phyloP scores from a whole-genome alignment of 441 rosid species.

The Syzygium syzygioides region DNA sequence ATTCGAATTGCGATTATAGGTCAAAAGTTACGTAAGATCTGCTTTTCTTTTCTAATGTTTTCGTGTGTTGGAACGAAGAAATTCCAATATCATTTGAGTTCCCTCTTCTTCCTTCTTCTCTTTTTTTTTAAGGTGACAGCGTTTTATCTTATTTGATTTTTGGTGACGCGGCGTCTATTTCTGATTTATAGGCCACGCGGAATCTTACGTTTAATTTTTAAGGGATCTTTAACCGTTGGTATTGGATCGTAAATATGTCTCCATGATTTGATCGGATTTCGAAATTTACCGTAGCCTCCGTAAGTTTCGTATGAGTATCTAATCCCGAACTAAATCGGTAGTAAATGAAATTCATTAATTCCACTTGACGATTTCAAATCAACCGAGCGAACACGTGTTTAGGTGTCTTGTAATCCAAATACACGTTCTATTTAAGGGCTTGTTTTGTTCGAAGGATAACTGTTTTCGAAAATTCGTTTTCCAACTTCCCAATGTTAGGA shows the following conservation, averaged over 20 bases:
- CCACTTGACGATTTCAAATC: background rate
- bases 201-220: background rate
- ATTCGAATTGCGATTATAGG: background rate
- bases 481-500: background rate
- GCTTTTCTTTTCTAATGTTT: background rate
- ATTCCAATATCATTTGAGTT: background rate
- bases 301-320: background rate
- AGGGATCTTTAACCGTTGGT: too few relatives aligned
- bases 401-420: background rate
- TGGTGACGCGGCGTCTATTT: background rate
- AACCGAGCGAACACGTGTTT: background rate
- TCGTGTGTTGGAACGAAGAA: background rate
- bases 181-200: background rate
- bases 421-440: background rate
- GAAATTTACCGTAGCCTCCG: background rate
- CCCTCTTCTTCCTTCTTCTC: background rate
- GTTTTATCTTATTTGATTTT: background rate
- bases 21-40: background rate
- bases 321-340: background rate
- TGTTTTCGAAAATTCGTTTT: background rate
- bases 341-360: background rate
- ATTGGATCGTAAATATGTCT: background rate
- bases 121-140: background rate
- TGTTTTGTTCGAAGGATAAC: background rate
- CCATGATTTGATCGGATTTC: background rate